These are phyloP conservation scores for Rickenella mellea DNA, from an alignment of 768 basidiomycete genomes.

Conservation along the genomic window DNA sequence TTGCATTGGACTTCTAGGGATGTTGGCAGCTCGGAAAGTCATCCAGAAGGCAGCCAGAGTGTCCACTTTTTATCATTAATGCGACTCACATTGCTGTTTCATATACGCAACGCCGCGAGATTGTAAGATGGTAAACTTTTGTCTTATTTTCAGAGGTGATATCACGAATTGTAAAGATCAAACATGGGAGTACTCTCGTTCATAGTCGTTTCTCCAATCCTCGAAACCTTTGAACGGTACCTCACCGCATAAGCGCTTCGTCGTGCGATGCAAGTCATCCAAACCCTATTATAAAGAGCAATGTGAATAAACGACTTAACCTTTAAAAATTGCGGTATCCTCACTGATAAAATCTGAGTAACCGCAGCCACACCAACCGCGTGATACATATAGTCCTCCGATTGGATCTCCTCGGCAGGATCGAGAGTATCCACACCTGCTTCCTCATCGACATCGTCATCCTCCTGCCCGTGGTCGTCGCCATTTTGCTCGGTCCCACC, in stretches of 20 bases:
- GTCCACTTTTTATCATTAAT: too few relatives aligned
- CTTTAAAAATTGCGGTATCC: slow-evolving; percentile 2
- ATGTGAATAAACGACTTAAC: background rate
- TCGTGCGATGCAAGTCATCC: slow-evolving; percentile 27
- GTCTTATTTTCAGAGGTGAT: too few relatives aligned
- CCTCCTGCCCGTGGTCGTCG: slow-evolving; percentile 12
- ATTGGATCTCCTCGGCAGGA: slow-evolving; percentile 13
- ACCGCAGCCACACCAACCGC: slow-evolving; percentile 30
- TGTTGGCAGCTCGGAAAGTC: too few relatives aligned
- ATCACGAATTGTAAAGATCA: too few relatives aligned
- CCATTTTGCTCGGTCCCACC: slow-evolving; percentile 5
- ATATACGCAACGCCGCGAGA: too few relatives aligned
- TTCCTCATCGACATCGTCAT: slow-evolving; percentile 11
- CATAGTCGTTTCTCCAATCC: slow-evolving; percentile 28
- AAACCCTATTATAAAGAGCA: slow-evolving; percentile 16
- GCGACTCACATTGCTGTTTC: too few relatives aligned
- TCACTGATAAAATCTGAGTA: slow-evolving; percentile 25
- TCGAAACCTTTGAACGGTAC: slow-evolving; percentile 28
- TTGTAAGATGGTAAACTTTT: too few relatives aligned
- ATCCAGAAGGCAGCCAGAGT: too few relatives aligned
- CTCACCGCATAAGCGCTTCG: slow-evolving; percentile 29
- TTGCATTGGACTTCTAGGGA: too few relatives aligned
- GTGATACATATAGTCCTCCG: slow-evolving; percentile 28
- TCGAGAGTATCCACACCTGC: slow-evolving; percentile 5
- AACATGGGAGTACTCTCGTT: slow-evolving; percentile 10